Percentiles rank a stretch among this genome's conserved stretches.
These are phyloP conservation scores for Botrytis tulipae DNA, from an alignment of 2,329 filamentous ascomycete species.

Conservation along the genomic window DNA sequence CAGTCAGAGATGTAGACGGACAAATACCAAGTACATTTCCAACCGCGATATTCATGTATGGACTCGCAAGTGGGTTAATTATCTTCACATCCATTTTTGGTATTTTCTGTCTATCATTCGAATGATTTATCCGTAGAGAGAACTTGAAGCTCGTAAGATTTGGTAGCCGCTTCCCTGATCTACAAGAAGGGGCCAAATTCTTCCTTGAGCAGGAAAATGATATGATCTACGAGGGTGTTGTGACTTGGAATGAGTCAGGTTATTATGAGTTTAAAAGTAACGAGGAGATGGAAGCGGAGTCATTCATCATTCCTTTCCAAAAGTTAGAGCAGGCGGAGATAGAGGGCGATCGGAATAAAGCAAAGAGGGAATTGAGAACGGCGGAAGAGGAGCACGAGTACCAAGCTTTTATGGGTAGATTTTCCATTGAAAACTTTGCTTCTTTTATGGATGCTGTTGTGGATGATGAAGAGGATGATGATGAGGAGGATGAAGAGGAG, in stretches of 20 bases:
- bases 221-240: background rate
- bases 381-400: background rate
- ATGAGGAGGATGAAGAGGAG: too few relatives aligned
- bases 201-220: background rate
- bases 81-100: background rate
- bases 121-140: accelerated
- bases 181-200: background rate
- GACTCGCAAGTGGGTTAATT: background rate
- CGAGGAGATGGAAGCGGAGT: too few relatives aligned
- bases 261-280: background rate
- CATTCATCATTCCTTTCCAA: background rate
- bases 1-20: background rate
- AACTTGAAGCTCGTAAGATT: background rate
- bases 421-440: background rate
- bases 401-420: background rate
- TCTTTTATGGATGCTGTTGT: background rate
- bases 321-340: background rate
- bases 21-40: background rate
- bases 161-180: background rate
- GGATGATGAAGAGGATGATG: too few relatives aligned
- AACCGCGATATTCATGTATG: background rate
- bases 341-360: background rate
- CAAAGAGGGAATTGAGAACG: background rate
- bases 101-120: accelerated
- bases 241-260: background rate